Evolutionary conservation across 164 flowering plant species (phyloP).

Genomic region (Berberis vulgaris): DNA sequence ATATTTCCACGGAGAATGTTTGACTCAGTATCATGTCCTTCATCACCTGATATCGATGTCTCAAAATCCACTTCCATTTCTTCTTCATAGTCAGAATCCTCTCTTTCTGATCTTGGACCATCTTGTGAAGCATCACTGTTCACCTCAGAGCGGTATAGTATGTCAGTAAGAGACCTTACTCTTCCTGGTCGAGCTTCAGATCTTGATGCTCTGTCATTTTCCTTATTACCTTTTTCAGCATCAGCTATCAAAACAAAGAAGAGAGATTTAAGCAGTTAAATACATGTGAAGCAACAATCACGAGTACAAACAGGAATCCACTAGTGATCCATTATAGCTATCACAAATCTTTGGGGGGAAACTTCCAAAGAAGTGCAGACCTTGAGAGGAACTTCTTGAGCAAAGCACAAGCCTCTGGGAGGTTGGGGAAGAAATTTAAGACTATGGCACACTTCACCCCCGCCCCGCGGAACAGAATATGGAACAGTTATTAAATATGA

Average conservation of each 20-base stretch:
- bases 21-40: conserved; percentile 53
- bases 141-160: conserved; percentile 57
- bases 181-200: conserved; percentile 44
- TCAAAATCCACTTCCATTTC: conserved; percentile 87
- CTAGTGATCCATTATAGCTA: too few relatives aligned
- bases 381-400: too few relatives aligned
- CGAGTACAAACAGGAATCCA: too few relatives aligned
- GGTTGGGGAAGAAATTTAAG: too few relatives aligned
- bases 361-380: too few relatives aligned
- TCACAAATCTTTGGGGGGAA: too few relatives aligned
- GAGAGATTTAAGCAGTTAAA: too few relatives aligned
- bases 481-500: too few relatives aligned
- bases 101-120: conserved; percentile 83
- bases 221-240: conserved; percentile 43
- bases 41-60: conserved; percentile 71
- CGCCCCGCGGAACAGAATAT: too few relatives aligned
- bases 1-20: conserved; percentile 62
- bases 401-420: too few relatives aligned
- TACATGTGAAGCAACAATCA: too few relatives aligned
- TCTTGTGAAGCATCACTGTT: conserved; percentile 77
- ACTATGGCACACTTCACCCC: too few relatives aligned
- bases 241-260: conserved; percentile 37
- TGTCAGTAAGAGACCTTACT: conserved; percentile 58
- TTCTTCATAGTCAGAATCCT: conserved; percentile 88
- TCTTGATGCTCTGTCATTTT: conserved; percentile 37